phyloP scores from a whole-genome alignment of 306 rosid genomes.

The Ormosia emarginata region DNA sequence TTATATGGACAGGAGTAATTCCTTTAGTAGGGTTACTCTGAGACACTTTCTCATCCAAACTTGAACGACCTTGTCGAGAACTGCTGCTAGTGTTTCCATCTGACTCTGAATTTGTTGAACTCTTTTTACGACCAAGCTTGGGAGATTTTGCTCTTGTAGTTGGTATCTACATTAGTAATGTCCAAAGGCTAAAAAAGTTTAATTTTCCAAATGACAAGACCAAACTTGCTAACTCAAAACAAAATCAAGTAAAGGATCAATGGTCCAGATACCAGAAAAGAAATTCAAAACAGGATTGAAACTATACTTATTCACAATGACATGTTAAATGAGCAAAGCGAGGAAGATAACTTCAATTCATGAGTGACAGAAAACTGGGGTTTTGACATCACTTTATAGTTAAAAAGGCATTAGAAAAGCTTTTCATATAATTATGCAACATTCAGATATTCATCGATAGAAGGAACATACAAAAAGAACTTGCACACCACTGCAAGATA shows the following conservation, averaged over 20 bases:
- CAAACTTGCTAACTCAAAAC: not conserved
- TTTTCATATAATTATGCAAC: not conserved
- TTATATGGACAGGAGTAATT: constrained; percentile 33
- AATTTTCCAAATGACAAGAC: not conserved
- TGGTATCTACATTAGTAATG: constrained; percentile 69
- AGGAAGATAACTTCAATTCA: not conserved
- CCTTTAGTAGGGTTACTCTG: constrained; percentile 44
- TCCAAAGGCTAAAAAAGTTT: not conserved
- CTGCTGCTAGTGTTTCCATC: constrained; percentile 47
- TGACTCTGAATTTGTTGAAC: constrained; percentile 45
- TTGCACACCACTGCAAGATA: not conserved
- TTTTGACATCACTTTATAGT: not conserved
- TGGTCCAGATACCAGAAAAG: constrained; percentile 2
- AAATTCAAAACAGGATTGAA: not conserved
- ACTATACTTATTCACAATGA: not conserved
- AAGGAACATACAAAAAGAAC: not conserved
- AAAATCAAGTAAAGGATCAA: not conserved
- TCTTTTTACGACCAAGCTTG: constrained; percentile 91
- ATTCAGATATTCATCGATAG: not conserved
- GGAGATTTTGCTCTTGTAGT: constrained; percentile 96
- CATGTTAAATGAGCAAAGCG: not conserved
- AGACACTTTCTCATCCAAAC: constrained; percentile 66
- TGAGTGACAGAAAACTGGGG: not conserved
- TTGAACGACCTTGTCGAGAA: constrained; percentile 49
- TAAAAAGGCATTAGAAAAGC: not conserved